These are phyloP conservation scores for Wickerhamomyces rabaulensis DNA, from an alignment of 805 yeast species.

Conservation along the genomic window DNA sequence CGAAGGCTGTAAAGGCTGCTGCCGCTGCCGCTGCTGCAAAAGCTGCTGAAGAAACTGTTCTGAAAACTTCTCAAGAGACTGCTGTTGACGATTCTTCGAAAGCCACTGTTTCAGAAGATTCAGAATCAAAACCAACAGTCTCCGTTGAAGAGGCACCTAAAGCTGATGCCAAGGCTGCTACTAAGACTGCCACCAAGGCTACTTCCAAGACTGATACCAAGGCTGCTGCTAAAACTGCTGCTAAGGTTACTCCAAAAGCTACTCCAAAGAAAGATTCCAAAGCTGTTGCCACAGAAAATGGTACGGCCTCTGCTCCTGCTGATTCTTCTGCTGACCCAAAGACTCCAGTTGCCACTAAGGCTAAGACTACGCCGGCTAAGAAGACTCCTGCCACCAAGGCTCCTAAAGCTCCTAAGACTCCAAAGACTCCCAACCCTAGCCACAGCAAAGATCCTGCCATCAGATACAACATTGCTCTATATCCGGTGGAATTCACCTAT, in stretches of 20 bases:
- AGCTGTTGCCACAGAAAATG: not conserved
- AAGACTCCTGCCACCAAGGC: not conserved
- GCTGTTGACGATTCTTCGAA: not conserved
- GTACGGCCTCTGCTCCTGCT: not conserved
- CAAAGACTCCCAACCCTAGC: not conserved
- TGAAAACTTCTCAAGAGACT: too few species aligned
- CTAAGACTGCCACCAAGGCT: not conserved
- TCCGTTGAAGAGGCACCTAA: constrained; percentile 1
- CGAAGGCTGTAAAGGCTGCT: not conserved
- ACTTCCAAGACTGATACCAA: not conserved
- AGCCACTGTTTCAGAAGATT: not conserved
- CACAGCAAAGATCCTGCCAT: not conserved
- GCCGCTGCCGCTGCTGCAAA: not conserved
- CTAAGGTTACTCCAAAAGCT: not conserved
- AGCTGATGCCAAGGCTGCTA: not conserved
- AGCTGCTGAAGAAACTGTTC: too few species aligned
- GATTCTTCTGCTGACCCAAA: not conserved
- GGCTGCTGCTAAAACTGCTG: not conserved
- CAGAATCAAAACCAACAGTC: not conserved
- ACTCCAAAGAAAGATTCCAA: not conserved
- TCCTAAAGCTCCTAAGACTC: not conserved
- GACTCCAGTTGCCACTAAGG: not conserved
- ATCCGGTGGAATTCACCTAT: constrained; percentile 1
- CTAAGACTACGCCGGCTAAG: not conserved
- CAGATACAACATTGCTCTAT: not conserved